Conservation (phyloP, 2,329 filamentous ascomycete genomes). For the Fusarium praegraminearum region DNA sequence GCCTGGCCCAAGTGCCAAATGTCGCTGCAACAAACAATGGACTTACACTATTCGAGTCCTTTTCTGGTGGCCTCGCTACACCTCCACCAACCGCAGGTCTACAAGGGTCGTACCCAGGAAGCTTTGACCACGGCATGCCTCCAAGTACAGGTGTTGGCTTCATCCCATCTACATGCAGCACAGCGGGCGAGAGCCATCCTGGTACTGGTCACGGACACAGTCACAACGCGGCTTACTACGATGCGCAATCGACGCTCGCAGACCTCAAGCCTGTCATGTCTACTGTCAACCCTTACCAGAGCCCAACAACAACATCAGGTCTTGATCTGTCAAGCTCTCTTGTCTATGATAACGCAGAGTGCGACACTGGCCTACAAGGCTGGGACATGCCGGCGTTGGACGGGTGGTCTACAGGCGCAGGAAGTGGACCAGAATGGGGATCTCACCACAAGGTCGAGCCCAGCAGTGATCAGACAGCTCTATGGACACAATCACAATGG, state of each 20-base stretch:
- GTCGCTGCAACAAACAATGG: conserved; percentile 52
- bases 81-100: conserved; percentile 68
- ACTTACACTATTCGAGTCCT: conserved; percentile 62
- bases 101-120: conserved; percentile 59
- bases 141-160: conserved; percentile 49
- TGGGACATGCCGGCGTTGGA: conserved; percentile 57
- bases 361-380: conserved; percentile 51
- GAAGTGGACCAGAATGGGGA: conserved; percentile 52
- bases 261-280: conserved; percentile 54
- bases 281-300: conserved; percentile 48
- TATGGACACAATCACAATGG: conserved; percentile 55
- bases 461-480: conserved; percentile 44
- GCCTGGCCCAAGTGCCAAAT: conserved; percentile 52
- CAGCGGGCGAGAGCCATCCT: conserved; percentile 45
- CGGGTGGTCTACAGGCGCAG: conserved; percentile 49
- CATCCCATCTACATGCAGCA: conserved; percentile 48
- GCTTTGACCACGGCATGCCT: conserved; percentile 58
- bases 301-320: conserved; percentile 45
- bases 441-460: conserved; percentile 50
- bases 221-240: conserved; percentile 49
- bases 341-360: conserved; percentile 52
- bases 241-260: conserved; percentile 49
- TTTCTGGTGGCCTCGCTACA: conserved; percentile 65
- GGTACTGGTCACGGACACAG: conserved; percentile 37
- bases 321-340: conserved; percentile 52